Base-by-base conservation (phyloP, 371 early-diverging fungal genomes). In the Mortierella sp. region DNA sequence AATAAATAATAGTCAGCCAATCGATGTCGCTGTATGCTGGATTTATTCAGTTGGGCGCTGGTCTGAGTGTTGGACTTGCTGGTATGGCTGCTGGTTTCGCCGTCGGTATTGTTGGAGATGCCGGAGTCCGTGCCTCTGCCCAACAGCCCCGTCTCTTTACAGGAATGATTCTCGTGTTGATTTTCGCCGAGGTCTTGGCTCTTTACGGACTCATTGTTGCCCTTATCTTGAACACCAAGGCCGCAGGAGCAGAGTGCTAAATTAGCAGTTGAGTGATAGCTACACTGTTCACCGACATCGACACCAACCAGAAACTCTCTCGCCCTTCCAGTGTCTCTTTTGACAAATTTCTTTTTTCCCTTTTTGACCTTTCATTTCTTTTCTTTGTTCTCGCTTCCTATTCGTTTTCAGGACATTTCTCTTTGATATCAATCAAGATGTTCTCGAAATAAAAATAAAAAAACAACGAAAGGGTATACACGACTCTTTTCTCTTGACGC, bases 151-250 rank as follows among this genome's bases (percentile, higher is more conserved):
- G 95, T 63, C 89, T 96, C 63, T 97, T 94, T 76, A 96, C 96
- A 26, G 93, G 95, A 65, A 95, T 96, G 95, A 92, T 95, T 81
- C 91, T 97, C 73, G 96, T 97, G 78, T 93, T 97, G 74, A 97
- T 97, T 95, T 97, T 97, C 88, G 97, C 97, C 55, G 97, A 97
- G 92, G 97, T 97, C 38, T 89, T 97, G 89, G 97, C 96, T 84
- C 93, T 97, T 75, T 97, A 97, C 80, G 97, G 97, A 52, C 90
- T 96, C 54, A 97, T 97, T 83, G 95, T 97, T 52, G 96, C 95
- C 21, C 91, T 97, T 75, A 97, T 97, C 76, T 82, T 96, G 70
- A 95, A 95, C 79, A 93, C 96, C 76, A 95, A 95, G 88, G 94
- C 94, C 24, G 52, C 81, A 54, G 72, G 34, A 21, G 52, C 76